Percentiles rank a stretch among this genome's conserved stretches.
These are phyloP conservation scores for Mycena crocata DNA, from an alignment of 768 basidiomycete genomes.

Conservation along the genomic window DNA sequence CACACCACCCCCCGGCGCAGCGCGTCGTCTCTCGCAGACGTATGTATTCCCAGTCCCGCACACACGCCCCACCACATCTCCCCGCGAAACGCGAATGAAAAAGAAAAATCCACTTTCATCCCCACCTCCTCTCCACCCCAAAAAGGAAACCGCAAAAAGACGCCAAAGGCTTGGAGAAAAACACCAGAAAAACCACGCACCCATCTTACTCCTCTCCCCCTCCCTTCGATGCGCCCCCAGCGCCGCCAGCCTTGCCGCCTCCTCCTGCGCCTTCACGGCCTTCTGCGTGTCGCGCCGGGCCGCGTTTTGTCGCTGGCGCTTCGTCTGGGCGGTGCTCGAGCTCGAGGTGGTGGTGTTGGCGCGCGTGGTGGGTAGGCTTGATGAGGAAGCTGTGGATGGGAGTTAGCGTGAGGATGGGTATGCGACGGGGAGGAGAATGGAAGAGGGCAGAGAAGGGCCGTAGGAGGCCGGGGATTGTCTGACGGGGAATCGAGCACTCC, in stretches of 20 bases:
- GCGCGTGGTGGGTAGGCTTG: background rate
- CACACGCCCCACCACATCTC: too few relatives aligned
- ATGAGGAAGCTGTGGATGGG: background rate
- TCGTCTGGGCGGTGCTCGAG: background rate
- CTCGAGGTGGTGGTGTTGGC: background rate
- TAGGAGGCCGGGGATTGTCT: too few relatives aligned
- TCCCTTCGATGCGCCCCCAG: conserved; percentile 72
- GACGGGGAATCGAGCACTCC: too few relatives aligned
- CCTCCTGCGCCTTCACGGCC: conserved; percentile 65
- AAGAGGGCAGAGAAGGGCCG: too few relatives aligned
- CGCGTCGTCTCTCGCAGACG: too few relatives aligned
- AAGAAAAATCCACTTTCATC: background rate
- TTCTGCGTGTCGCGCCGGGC: conserved; percentile 69
- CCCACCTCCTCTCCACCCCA: background rate
- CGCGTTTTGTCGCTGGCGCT: conserved; percentile 55
- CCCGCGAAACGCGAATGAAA: too few relatives aligned
- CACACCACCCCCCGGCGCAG: too few relatives aligned
- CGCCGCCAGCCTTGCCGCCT: conserved; percentile 59
- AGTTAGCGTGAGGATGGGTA: too few relatives aligned
- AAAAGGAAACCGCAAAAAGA: background rate
- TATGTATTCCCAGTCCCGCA: too few relatives aligned
- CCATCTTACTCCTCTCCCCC: conserved; percentile 63
- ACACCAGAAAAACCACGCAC: conserved; percentile 41
- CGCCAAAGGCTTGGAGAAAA: background rate
- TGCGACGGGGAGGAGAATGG: too few relatives aligned